Base-by-base conservation (phyloP, 1,284 basidiomycete genomes). In the Chiua sp. region DNA sequence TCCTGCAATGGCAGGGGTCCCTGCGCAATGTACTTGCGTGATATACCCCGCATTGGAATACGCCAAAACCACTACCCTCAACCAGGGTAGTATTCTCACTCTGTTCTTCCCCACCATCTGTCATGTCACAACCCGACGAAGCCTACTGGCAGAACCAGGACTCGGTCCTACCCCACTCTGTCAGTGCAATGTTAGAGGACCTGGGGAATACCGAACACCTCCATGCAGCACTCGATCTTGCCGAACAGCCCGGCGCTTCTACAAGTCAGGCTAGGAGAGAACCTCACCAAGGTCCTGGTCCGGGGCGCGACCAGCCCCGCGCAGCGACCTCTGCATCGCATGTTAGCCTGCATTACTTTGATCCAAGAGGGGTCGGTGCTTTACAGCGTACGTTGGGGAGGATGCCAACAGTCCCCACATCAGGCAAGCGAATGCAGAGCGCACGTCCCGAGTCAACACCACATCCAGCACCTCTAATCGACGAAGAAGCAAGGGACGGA, bases 301-400 rank as follows among this genome's bases (percentile, higher is more conserved):
- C 10, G n/a, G 32, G 23, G 53, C 23, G 8, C 28, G 28, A 22
- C 30, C 46, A 49, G 39, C 47, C 59, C 35, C 59, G 56, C 18
- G 42, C 63, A 3, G 22, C 7, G 3, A 57, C 69, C 18, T 52
- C 7, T 37, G 28, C 33, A 23, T 61, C 59, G 44, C 56, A 48
- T 30, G 49, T 64, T 22, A 37, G 53, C 48, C 16, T 79, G 22
- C 75, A 77, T 49, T 77, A 75, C 58, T 81, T 82, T 55, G 79
- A 82, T 59, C 80, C 78, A 0, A 57, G 53, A 26, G 80, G 81
- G 12, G 73, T 78, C 11, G 65, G 60, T 3, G 63, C 68, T 23
- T 68, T 82, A 7, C 66, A 71, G 18, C 71, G 66, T n/a, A 70
- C 74, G 2, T 23, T 69, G 56, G 67, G 47, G 4, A 59, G 66